phyloP scores from a whole-genome alignment of 202 grass and related monocot genomes.

The Brachypodium distachyon region DNA sequence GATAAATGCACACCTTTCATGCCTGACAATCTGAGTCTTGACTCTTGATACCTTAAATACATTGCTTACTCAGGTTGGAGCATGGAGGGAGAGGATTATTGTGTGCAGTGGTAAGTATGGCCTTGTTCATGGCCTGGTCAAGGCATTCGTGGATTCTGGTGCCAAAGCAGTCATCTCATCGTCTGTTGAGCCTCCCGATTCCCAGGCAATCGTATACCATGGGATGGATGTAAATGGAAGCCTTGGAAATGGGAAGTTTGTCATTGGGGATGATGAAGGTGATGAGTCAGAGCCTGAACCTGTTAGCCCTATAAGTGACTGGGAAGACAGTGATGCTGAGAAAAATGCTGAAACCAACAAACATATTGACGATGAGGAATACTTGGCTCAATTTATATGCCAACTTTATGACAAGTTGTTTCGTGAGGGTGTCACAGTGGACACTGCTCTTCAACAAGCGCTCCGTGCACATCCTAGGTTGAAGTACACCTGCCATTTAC shows the following conservation, averaged over 20 bases:
- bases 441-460: constrained; percentile 65
- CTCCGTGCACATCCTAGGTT: constrained; percentile 58
- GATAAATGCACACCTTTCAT: background rate
- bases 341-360: constrained; percentile 24
- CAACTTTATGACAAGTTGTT: constrained; percentile 76
- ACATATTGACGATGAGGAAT: constrained; percentile 63
- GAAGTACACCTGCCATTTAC: constrained; percentile 82
- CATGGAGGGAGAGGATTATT: constrained; percentile 92
- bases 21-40: too few species aligned
- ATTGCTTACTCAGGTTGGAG: constrained; percentile 60
- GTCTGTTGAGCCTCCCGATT: constrained; percentile 65
- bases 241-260: constrained; percentile 66
- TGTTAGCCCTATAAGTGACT: constrained; percentile 70
- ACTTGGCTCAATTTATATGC: constrained; percentile 68
- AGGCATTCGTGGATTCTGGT: constrained; percentile 83
- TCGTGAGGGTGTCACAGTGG: constrained; percentile 70
- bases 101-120: constrained; percentile 75
- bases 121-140: constrained; percentile 52
- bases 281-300: constrained; percentile 62
- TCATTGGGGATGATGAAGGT: constrained; percentile 81
- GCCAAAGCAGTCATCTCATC: constrained; percentile 91
- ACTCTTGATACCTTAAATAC: background rate
- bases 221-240: constrained; percentile 45
- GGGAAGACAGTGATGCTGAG: constrained; percentile 87
- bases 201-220: constrained; percentile 43